A percentile compares a stretch with the other conserved stretches of the same genome.
Conservation (phyloP, 83 land plant species). For the Isoetes engelmannii region DNA sequence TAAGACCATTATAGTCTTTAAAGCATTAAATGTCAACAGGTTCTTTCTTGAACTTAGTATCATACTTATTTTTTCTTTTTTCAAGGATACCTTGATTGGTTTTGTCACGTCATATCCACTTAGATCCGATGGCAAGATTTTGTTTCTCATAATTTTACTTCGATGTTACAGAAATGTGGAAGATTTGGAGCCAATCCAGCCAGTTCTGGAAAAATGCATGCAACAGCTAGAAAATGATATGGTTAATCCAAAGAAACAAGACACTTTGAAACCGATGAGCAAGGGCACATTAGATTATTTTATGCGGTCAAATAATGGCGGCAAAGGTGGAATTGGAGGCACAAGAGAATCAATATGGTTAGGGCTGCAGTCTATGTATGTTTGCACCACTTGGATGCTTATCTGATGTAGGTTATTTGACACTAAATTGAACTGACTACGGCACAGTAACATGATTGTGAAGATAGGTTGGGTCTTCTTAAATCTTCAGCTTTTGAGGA, state of each 20-base stretch:
- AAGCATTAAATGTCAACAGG: too few relatives aligned
- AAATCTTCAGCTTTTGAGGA: slow-evolving; percentile 81
- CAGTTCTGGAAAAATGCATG: slow-evolving; percentile 64
- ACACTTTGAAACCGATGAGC: not conserved
- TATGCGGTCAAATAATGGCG: not conserved
- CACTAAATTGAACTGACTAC: not conserved
- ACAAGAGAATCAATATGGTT: slow-evolving; percentile 65
- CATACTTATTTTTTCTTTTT: too few relatives aligned
- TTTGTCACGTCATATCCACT: too few relatives aligned
- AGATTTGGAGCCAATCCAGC: slow-evolving; percentile 78
- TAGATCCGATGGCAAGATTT: too few relatives aligned
- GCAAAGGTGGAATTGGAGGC: slow-evolving; percentile 30
- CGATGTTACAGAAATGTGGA: slow-evolving; percentile 32
- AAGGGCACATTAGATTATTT: too few relatives aligned
- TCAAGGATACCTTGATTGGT: too few relatives aligned
- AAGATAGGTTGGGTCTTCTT: slow-evolving; percentile 61
- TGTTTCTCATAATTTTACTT: not conserved
- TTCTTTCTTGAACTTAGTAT: too few relatives aligned
- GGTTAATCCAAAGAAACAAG: slow-evolving; percentile 14
- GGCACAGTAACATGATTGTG: not conserved
- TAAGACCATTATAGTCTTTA: too few relatives aligned
- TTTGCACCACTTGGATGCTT: not conserved
- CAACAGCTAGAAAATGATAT: slow-evolving; percentile 51
- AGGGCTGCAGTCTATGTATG: slow-evolving; percentile 82
- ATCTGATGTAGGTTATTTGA: not conserved